These are phyloP conservation scores for Phytophthora rubi DNA, from an alignment of 352 stramenopile genomes.

Conservation along the genomic window DNA sequence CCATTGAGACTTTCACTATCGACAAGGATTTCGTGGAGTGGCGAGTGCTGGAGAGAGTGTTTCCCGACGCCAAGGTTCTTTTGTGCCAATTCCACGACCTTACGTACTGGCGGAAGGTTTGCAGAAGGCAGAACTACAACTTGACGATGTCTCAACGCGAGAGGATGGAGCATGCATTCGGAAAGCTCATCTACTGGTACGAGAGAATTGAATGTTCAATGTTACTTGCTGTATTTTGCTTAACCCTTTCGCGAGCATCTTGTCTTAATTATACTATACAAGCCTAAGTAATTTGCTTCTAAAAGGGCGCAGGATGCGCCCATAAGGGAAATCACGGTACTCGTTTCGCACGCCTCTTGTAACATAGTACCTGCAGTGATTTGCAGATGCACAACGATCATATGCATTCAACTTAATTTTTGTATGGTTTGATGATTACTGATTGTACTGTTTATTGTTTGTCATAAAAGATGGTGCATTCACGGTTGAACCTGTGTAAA, in stretches of 20 bases:
- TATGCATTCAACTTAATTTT: too few species aligned
- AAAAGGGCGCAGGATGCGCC: too few species aligned
- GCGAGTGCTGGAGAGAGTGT: conserved; percentile 5
- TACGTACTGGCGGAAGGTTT: conserved; percentile 12
- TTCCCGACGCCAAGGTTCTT: conserved; percentile 8
- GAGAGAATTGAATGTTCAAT: background rate
- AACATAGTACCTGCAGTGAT: too few species aligned
- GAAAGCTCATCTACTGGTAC: conserved; percentile 12
- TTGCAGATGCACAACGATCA: too few species aligned
- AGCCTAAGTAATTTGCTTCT: too few species aligned
- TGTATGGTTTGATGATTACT: too few species aligned
- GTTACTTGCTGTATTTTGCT: conserved; percentile 9
- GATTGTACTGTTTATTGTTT: too few species aligned
- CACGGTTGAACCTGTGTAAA: too few species aligned
- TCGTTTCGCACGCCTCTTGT: too few species aligned
- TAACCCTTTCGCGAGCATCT: background rate
- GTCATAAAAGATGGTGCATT: too few species aligned
- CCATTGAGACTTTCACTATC: background rate
- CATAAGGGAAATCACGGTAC: too few species aligned
- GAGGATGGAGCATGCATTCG: background rate
- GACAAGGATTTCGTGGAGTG: conserved; percentile 23
- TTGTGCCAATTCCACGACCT: conserved; percentile 16
- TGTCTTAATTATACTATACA: too few species aligned
- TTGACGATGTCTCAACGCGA: conserved; percentile 23
- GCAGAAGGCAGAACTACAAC: conserved; percentile 8